These are phyloP conservation scores for Cymbidium sinense DNA, from an alignment of 106 monocot genomes.

Conservation along the genomic window DNA sequence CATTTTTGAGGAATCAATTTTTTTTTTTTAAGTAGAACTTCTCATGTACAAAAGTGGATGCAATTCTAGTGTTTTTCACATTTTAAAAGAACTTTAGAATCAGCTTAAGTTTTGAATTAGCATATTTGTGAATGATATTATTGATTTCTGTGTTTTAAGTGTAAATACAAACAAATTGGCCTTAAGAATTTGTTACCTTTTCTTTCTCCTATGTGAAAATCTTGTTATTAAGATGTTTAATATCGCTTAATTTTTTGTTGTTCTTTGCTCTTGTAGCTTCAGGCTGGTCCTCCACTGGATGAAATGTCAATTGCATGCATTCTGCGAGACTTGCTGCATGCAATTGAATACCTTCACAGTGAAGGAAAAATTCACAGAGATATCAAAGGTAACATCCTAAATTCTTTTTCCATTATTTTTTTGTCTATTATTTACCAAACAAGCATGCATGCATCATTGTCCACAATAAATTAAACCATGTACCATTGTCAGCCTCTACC, in stretches of 20 bases:
- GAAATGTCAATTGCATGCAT: slow-evolving; percentile 94
- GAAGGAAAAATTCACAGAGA: slow-evolving; percentile 99
- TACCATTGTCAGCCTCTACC: no score
- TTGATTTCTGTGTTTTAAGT: not conserved
- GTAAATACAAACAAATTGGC: not conserved
- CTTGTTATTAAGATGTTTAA: not conserved
- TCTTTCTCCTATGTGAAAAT: not conserved
- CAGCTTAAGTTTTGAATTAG: slow-evolving; percentile 2
- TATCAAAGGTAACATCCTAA: slow-evolving; percentile 69
- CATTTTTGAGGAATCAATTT: not conserved
- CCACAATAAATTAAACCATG: not conserved
- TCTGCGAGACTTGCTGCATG: slow-evolving; percentile 78
- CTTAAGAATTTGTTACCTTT: not conserved
- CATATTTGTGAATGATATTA: not conserved
- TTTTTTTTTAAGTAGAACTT: not conserved
- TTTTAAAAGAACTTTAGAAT: not conserved
- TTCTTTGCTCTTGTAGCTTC: slow-evolving; percentile 49
- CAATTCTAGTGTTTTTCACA: not conserved
- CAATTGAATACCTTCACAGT: slow-evolving; percentile 89
- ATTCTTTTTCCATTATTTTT: slow-evolving; percentile 2
- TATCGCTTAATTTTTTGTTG: slow-evolving; percentile 3
- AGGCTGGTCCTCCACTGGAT: slow-evolving; percentile 86
- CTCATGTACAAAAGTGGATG: not conserved
- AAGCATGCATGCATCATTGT: slow-evolving; percentile 9
- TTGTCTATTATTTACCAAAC: not conserved